A percentile compares a stretch with the other conserved stretches of the same genome.
Conservation (phyloP, 305 asterid genomes). For the Fraxinus dipetala region DNA sequence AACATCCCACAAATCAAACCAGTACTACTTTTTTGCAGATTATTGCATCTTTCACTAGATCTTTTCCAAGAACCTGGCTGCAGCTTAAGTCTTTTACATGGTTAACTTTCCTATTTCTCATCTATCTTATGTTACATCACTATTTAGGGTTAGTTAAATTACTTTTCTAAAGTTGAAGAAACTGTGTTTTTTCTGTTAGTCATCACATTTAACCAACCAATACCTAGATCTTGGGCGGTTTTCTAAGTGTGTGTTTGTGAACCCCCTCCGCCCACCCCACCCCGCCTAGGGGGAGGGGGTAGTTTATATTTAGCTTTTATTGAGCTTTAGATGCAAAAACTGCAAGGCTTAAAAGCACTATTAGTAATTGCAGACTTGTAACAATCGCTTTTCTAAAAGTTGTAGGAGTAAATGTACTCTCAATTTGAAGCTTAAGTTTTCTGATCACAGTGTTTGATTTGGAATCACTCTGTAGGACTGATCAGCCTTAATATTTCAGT, state of each 20-base stretch:
- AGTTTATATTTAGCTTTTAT: neutral
- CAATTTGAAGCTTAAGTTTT: neutral
- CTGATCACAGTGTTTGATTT: neutral
- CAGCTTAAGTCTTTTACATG: slow-evolving; percentile 4
- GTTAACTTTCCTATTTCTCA: neutral
- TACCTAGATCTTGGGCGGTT: slow-evolving; percentile 1
- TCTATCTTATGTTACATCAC: slow-evolving; percentile 19
- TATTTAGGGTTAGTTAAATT: slow-evolving; percentile 34
- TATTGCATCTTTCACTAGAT: neutral
- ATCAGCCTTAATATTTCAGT: neutral
- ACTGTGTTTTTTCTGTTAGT: slow-evolving; percentile 14
- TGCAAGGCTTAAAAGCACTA: slow-evolving; percentile 28
- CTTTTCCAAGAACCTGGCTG: neutral
- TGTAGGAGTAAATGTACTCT: slow-evolving; percentile 19
- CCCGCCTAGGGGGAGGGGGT: neutral
- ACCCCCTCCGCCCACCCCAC: neutral
- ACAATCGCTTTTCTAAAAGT: slow-evolving; percentile 15
- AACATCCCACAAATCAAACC: slow-evolving; percentile 8
- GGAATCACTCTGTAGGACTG: neutral
- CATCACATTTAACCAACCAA: neutral
- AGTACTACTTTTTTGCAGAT: neutral
- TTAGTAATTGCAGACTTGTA: slow-evolving; percentile 11
- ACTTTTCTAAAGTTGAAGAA: neutral
- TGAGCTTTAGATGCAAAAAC: slow-evolving; percentile 21
- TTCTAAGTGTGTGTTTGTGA: neutral